Evolutionary conservation across 2,329 filamentous ascomycete species (phyloP).

Genomic region (Aspergillus sp.): DNA sequence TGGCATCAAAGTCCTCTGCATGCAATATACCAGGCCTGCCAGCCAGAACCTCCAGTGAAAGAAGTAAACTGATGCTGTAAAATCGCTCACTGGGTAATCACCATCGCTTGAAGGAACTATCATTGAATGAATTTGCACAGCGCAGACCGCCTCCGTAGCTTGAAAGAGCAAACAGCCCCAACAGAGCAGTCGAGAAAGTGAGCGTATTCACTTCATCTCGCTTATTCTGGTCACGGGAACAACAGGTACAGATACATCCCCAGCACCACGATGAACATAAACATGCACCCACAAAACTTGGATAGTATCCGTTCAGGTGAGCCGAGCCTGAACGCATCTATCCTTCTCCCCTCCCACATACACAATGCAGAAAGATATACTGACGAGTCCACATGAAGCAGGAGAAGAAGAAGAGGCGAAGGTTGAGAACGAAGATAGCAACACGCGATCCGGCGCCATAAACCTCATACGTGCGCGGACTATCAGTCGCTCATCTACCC

Average conservation of each 20-base stretch:
- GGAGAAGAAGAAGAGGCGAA: neutral
- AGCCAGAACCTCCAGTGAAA: neutral
- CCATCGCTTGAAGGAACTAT: neutral
- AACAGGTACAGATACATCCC: neutral
- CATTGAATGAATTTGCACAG: no score
- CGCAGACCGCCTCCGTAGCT: no score
- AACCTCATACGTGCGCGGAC: constrained; percentile 19
- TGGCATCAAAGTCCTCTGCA: neutral
- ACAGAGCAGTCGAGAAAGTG: neutral
- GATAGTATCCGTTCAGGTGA: neutral
- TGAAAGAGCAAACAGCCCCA: no score
- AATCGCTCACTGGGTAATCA: no score
- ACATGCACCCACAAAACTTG: neutral
- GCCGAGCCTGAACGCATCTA: neutral
- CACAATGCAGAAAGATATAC: neutral
- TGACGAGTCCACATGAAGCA: neutral
- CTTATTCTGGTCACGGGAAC: neutral
- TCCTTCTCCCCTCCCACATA: neutral
- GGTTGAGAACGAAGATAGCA: constrained; percentile 1
- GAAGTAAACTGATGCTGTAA: neutral
- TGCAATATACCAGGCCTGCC: neutral
- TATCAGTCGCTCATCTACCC: constrained; percentile 5
- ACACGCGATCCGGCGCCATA: constrained; percentile 18
- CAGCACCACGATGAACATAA: neutral
- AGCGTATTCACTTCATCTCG: neutral